Percentiles rank a stretch among this genome's conserved stretches.
Conservation (phyloP, 2,329 filamentous ascomycete species). For the Tolypocladium inflatum region DNA sequence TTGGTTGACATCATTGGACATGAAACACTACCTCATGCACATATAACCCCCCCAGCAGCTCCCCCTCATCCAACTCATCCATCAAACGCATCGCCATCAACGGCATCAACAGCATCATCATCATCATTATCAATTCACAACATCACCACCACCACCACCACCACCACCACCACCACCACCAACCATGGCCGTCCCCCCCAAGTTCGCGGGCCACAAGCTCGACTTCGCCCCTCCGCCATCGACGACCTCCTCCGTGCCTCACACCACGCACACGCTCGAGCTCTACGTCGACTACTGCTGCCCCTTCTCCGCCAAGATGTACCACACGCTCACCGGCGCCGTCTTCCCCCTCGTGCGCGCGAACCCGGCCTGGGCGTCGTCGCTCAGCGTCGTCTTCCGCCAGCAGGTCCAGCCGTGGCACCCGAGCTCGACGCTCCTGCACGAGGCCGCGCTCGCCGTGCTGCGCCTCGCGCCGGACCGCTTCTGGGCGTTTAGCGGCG, state of each 20-base stretch:
- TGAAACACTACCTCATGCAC: no score
- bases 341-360: constrained; percentile 56
- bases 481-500: constrained; percentile 73
- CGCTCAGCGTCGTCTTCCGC: constrained; percentile 71
- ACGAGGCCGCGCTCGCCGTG: constrained; percentile 80
- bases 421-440: constrained; percentile 69
- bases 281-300: constrained; percentile 85
- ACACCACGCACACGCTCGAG: constrained; percentile 50
- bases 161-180: not conserved
- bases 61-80: not conserved
- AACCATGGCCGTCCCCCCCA: constrained; percentile 66
- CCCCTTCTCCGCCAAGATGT: constrained; percentile 60
- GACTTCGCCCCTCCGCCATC: constrained; percentile 30
- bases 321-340: constrained; percentile 61
- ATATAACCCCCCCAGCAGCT: no score
- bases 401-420: constrained; percentile 96
- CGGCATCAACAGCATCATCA: not conserved
- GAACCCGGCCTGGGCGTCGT: constrained; percentile 44
- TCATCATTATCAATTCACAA: not conserved
- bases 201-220: constrained; percentile 65
- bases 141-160: not conserved
- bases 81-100: not conserved
- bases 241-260: constrained; percentile 24
- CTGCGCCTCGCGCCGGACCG: constrained; percentile 57
- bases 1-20: no score